Evolutionary conservation across 2,329 filamentous ascomycete genomes (phyloP).

Genomic region (Didymella segeticola): DNA sequence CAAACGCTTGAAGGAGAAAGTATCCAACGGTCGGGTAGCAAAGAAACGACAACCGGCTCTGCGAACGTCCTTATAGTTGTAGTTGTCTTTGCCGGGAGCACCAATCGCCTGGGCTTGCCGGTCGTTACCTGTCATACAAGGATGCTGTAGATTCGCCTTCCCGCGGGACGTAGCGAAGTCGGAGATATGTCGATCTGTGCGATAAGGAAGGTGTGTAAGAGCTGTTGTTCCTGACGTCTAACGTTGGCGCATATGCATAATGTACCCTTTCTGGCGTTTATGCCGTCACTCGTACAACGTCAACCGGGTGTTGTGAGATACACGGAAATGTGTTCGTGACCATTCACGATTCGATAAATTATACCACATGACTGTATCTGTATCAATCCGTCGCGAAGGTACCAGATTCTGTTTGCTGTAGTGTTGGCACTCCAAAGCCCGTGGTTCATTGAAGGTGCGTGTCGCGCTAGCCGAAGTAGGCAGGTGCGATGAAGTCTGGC

Average conservation of each 20-base stretch:
- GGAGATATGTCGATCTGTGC: slow-evolving; percentile 22
- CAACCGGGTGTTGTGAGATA: slow-evolving; percentile 11
- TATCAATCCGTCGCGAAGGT: background rate
- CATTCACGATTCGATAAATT: background rate
- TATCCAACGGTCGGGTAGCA: background rate
- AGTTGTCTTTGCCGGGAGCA: slow-evolving; percentile 1
- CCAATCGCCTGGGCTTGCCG: slow-evolving; percentile 18
- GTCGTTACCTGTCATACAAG: slow-evolving; percentile 20
- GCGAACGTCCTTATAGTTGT: slow-evolving; percentile 22
- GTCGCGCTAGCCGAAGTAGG: slow-evolving; percentile 20
- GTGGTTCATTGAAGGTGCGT: slow-evolving; percentile 12
- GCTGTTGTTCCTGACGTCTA: background rate
- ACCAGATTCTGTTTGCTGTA: background rate
- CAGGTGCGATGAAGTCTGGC: slow-evolving; percentile 23
- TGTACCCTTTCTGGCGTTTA: background rate
- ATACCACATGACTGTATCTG: background rate
- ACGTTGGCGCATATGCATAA: slow-evolving; percentile 8
- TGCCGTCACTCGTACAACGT: slow-evolving; percentile 9
- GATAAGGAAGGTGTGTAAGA: slow-evolving; percentile 21
- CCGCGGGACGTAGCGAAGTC: slow-evolving; percentile 18
- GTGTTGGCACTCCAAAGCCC: slow-evolving; percentile 3
- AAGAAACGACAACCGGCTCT: background rate
- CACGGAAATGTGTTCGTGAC: slow-evolving; percentile 6
- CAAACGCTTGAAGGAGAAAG: background rate
- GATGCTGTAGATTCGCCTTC: slow-evolving; percentile 6